Evolutionary conservation across 2,329 filamentous ascomycete genomes (phyloP).

Genomic region (Aspergillus sp.): DNA sequence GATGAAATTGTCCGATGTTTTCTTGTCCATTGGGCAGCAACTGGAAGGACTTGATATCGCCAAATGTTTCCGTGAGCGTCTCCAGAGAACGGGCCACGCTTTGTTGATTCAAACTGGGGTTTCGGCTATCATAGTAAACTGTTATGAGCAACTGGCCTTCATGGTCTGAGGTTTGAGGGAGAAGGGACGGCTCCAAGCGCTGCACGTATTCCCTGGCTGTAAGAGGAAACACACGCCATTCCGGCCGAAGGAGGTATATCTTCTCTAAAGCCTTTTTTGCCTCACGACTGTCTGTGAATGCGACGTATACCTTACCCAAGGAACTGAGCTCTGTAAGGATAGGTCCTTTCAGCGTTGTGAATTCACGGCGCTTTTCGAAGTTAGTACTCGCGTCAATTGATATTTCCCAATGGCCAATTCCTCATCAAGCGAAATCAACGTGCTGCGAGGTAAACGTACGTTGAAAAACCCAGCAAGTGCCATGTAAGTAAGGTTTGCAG

Average conservation of each 20-base stretch:
- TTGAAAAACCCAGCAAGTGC: slow-evolving; percentile 40
- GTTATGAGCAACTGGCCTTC: slow-evolving; percentile 58
- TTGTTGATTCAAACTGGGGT: slow-evolving; percentile 26
- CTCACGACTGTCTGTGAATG: slow-evolving; percentile 62
- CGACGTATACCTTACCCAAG: slow-evolving; percentile 51
- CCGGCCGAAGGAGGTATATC: slow-evolving; percentile 43
- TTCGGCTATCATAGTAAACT: slow-evolving; percentile 42
- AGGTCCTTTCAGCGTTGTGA: slow-evolving; percentile 39
- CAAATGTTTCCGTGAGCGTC: slow-evolving; percentile 37
- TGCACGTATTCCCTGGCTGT: slow-evolving; percentile 47
- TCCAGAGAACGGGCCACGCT: slow-evolving; percentile 51
- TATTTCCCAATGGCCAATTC: not conserved
- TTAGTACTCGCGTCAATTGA: not conserved
- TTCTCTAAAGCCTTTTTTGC: slow-evolving; percentile 53
- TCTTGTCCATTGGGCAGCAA: slow-evolving; percentile 26
- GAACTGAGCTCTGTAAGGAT: slow-evolving; percentile 35
- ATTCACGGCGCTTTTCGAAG: slow-evolving; percentile 30
- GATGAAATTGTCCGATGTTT: slow-evolving; percentile 36
- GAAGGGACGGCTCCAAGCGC: slow-evolving; percentile 29
- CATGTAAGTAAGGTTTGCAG: slow-evolving; percentile 31
- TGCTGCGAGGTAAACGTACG: slow-evolving; percentile 27
- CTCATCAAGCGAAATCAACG: not conserved
- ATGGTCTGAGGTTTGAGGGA: slow-evolving; percentile 41
- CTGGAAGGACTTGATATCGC: slow-evolving; percentile 38
- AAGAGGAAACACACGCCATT: slow-evolving; percentile 52